phyloP scores from a whole-genome alignment of 108 stramenopile genomes.

The Skeletonema costatum region DNA sequence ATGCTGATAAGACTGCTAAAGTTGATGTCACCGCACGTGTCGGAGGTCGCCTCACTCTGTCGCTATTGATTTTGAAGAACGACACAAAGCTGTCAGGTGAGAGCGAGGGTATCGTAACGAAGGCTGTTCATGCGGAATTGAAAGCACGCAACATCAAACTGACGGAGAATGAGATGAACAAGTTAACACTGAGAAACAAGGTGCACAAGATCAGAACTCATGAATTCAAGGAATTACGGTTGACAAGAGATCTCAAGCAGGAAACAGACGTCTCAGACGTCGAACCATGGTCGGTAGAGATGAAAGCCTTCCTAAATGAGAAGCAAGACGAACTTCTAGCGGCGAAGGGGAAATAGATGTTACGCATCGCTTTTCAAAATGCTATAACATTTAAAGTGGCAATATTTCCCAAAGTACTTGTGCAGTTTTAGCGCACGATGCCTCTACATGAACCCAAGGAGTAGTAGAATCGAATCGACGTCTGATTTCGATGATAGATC shows the following conservation, averaged over 20 bases:
- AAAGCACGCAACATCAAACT: neutral
- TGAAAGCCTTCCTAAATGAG: neutral
- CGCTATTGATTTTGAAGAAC: neutral
- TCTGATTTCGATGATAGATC: too few species aligned
- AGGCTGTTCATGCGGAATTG: neutral
- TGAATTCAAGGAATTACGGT: neutral
- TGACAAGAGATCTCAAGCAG: neutral
- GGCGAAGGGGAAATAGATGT: neutral
- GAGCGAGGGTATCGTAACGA: neutral
- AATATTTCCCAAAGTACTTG: neutral
- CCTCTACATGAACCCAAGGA: neutral
- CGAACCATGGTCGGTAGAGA: neutral
- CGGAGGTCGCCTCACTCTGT: neutral
- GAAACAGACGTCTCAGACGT: neutral
- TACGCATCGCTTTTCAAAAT: neutral
- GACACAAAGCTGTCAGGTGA: neutral
- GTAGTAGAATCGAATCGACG: neutral
- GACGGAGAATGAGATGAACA: neutral
- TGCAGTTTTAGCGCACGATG: neutral
- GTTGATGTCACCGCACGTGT: neutral
- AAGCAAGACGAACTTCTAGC: neutral
- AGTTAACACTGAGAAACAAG: neutral
- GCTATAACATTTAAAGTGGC: neutral
- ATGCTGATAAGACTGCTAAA: neutral
- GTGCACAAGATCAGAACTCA: neutral